A percentile compares a stretch with the other conserved stretches of the same genome.
phyloP scores from a whole-genome alignment of 306 rosid genomes.

The Castanea mollissima region DNA sequence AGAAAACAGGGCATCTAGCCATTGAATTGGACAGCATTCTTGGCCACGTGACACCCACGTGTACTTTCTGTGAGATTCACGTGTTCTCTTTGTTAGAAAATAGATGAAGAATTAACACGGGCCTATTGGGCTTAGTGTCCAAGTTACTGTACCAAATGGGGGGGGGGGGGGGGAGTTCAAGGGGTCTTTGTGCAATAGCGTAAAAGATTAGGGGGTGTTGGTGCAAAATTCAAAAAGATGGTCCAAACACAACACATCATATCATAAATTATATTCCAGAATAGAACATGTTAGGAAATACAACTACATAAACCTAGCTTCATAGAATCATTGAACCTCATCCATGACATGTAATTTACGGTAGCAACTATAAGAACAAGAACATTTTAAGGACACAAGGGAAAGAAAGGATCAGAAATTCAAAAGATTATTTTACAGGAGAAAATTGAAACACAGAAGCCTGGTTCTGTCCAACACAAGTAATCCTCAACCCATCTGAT shows the following conservation, averaged over 20 bases:
- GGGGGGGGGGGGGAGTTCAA: too few relatives aligned
- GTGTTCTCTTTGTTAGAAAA: too few relatives aligned
- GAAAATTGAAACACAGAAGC: not conserved
- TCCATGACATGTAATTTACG: not conserved
- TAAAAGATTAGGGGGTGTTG: too few relatives aligned
- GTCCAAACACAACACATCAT: not conserved
- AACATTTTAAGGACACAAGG: not conserved
- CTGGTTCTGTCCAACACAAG: not conserved
- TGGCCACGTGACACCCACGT: too few relatives aligned
- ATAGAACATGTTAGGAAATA: not conserved
- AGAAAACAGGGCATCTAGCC: too few relatives aligned
- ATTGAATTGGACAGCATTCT: too few relatives aligned
- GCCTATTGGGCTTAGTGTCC: too few relatives aligned
- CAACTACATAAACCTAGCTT: not conserved
- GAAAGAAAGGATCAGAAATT: too few relatives aligned
- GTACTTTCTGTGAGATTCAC: too few relatives aligned
- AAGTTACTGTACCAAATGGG: too few relatives aligned
- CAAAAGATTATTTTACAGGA: not conserved
- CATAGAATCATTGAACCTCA: not conserved
- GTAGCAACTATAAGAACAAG: conserved; percentile 1
- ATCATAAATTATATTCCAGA: not conserved
- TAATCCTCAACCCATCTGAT: not conserved
- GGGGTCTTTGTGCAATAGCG: too few relatives aligned
- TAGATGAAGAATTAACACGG: too few relatives aligned
- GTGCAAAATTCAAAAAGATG: not conserved